Conservation (phyloP, 108 stramenopile genomes). For the Fragilaria crotonensis region DNA sequence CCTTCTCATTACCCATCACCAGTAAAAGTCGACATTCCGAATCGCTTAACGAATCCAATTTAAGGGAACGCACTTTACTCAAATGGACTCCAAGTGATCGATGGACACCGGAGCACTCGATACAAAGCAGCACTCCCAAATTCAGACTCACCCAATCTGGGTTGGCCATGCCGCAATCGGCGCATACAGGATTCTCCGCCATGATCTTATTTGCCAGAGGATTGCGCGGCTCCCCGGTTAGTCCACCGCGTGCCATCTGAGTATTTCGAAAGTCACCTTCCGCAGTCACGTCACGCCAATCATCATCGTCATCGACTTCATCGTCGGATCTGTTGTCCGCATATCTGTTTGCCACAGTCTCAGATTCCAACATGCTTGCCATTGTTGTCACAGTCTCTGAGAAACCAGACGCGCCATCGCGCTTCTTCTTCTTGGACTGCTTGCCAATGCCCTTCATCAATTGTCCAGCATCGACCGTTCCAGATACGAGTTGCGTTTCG, state of each 20-base stretch:
- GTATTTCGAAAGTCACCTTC: neutral
- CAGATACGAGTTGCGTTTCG: constrained; percentile 64
- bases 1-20: constrained; percentile 63
- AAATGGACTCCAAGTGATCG: constrained; percentile 96
- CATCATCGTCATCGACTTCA: neutral
- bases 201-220: constrained; percentile 35
- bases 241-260: constrained; percentile 1
- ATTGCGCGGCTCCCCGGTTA: constrained; percentile 3
- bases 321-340: neutral
- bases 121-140: constrained; percentile 87
- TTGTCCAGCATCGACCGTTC: constrained; percentile 40
- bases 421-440: constrained; percentile 1
- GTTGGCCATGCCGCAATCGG: constrained; percentile 69
- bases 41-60: constrained; percentile 60
- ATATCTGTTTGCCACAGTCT: constrained; percentile 1
- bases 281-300: neutral
- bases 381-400: neutral
- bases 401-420: neutral
- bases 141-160: constrained; percentile 87
- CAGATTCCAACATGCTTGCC: constrained; percentile 1
- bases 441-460: constrained; percentile 8
- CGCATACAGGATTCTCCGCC: constrained; percentile 61
- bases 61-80: constrained; percentile 86
- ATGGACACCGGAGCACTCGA: constrained; percentile 97
- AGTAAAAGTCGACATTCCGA: constrained; percentile 50